A percentile compares a stretch with the other conserved stretches of the same genome.
Evolutionary conservation across 2,329 filamentous ascomycete species (phyloP).

Genomic region (Hypoxylon sp.): DNA sequence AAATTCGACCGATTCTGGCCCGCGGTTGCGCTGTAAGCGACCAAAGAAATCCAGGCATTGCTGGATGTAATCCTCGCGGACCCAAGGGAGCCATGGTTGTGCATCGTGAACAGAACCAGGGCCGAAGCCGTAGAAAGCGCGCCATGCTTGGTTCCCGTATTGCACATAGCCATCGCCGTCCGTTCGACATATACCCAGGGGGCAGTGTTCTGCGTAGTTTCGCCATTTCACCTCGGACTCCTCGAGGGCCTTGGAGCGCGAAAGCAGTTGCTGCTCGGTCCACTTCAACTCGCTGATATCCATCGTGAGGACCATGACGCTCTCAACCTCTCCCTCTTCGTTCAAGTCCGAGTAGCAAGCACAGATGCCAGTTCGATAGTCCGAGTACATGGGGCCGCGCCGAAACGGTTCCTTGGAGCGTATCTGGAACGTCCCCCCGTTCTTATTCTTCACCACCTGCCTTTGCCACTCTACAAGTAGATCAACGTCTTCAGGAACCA

Average conservation of each 20-base stretch:
- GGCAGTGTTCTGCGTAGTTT: constrained; percentile 42
- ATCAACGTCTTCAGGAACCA: constrained; percentile 34
- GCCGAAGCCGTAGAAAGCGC: constrained; percentile 34
- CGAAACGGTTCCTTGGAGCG: constrained; percentile 39
- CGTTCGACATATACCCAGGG: constrained; percentile 40
- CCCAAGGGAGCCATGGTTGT: constrained; percentile 38
- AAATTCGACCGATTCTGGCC: constrained; percentile 36
- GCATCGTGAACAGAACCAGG: constrained; percentile 15
- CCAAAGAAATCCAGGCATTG: constrained; percentile 32
- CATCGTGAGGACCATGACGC: constrained; percentile 41
- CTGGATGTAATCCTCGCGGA: constrained; percentile 34
- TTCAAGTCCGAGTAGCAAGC: constrained; percentile 41
- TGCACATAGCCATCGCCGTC: constrained; percentile 37
- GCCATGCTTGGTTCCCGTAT: constrained; percentile 42
- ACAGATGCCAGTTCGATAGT: constrained; percentile 38
- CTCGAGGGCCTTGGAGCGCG: constrained; percentile 37
- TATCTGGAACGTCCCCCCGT: constrained; percentile 40
- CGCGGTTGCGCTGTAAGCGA: constrained; percentile 17
- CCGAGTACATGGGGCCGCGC: constrained; percentile 38
- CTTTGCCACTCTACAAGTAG: constrained; percentile 38
- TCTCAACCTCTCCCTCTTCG: constrained; percentile 36
- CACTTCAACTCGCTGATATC: constrained; percentile 44
- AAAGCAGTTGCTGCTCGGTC: constrained; percentile 40
- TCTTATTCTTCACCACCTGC: constrained; percentile 32
- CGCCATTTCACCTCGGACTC: constrained; percentile 39